Evolutionary conservation across 768 basidiomycete genomes (phyloP).

Genomic region (Leccinum truebloodii): DNA sequence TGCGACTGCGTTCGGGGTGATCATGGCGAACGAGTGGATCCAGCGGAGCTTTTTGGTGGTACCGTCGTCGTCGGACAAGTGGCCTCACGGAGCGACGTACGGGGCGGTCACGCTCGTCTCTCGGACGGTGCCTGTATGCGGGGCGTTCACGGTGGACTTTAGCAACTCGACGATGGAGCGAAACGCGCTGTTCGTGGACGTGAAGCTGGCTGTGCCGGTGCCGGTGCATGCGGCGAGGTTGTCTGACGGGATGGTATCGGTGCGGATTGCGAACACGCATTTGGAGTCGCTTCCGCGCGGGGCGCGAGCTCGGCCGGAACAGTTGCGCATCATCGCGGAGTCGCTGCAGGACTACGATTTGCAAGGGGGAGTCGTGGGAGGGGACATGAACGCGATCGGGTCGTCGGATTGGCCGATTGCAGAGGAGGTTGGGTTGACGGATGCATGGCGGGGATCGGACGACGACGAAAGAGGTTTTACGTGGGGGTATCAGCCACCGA

Average conservation of each 20-base stretch:
- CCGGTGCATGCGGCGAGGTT: slow-evolving; percentile 32
- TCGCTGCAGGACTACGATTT: slow-evolving; percentile 48
- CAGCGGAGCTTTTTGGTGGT: slow-evolving; percentile 57
- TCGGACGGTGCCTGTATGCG: slow-evolving; percentile 49
- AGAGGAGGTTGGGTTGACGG: slow-evolving; percentile 48
- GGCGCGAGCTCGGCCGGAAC: slow-evolving; percentile 44
- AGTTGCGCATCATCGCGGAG: slow-evolving; percentile 53
- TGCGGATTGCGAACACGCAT: slow-evolving; percentile 73
- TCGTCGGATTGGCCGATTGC: slow-evolving; percentile 45
- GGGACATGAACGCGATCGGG: slow-evolving; percentile 73
- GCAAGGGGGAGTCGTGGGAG: slow-evolving; percentile 61
- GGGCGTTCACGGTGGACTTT: slow-evolving; percentile 53
- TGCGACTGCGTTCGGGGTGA: slow-evolving; percentile 40
- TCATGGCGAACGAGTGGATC: slow-evolving; percentile 65
- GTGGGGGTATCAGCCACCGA: slow-evolving; percentile 67
- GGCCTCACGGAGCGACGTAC: slow-evolving; percentile 51
- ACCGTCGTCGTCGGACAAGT: slow-evolving; percentile 54
- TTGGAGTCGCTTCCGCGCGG: slow-evolving; percentile 63
- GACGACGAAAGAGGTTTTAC: slow-evolving; percentile 52
- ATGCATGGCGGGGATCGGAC: slow-evolving; percentile 56
- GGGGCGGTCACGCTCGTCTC: slow-evolving; percentile 75
- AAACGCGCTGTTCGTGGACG: slow-evolving; percentile 57
- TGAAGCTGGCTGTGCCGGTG: slow-evolving; percentile 44
- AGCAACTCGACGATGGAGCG: slow-evolving; percentile 51
- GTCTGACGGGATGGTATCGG: slow-evolving; percentile 41